Evolutionary conservation across 2,329 filamentous ascomycete genomes (phyloP), one percentile per base, ranked within the genome.

Genomic region (Calonectria ilicicola): DNA sequence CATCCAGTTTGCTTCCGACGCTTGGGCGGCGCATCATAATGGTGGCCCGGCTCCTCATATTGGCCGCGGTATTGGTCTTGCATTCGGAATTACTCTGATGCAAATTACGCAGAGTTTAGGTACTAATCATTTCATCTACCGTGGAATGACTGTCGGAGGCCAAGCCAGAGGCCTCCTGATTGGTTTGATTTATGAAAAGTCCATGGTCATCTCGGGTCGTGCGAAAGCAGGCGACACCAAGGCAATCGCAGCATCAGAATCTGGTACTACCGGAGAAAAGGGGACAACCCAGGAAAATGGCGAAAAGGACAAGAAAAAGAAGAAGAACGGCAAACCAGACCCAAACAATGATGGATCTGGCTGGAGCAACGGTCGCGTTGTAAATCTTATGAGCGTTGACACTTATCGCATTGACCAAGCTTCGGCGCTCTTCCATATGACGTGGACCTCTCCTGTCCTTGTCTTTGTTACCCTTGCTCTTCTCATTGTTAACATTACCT

Each of bases 331-430:
- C 27, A 85, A 86, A 32, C 86, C 86, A 62, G 83, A 82, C 4
- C 75, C 79, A 7, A 85, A 85, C 51, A 83, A 81, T 15, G 94
- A 97, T 78, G 94, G 93, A 3, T 87, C 91, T 26, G 97, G 96
- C 27, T 98, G 96, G 96, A 93, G 93, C 70, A 98, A 98, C 79
- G 97, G 97, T 26, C 92, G 95, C 74, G 95, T 98, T 65, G 92
- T 97, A 81, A 98, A 97, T 77, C 82, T 98, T 77, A 98, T 98
- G 96, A 96, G 95, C 73, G 95, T 97, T 53, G 96, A 98, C 81
- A 97, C 96, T 0, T 97, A 98, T 83, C 95, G 96, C 76, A 89
- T 99, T 72, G 96, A 98, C 79, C 93, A 95, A 81, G 95, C 95
- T 1, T 95, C 91, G 46, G 95, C 94, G 49, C 89, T 98, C 83